A percentile compares a stretch with the other conserved stretches of the same genome.
Evolutionary conservation across 208 protist genomes (phyloP).

Genomic region (Acanthamoeba castellanii): DNA sequence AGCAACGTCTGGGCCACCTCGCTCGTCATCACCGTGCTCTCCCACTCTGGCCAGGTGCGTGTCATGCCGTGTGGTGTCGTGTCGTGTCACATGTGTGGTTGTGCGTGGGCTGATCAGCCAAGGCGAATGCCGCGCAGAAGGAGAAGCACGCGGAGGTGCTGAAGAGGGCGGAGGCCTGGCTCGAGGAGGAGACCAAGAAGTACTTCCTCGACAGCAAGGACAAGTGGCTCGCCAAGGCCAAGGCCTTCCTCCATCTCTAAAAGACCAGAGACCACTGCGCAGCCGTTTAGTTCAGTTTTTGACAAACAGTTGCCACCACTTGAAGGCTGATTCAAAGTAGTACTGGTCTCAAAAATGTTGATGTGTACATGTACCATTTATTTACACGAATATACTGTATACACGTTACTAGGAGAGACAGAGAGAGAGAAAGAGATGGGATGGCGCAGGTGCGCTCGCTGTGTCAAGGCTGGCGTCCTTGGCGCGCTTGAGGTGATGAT

Average conservation of each 20-base stretch:
- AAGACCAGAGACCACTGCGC: too few species aligned
- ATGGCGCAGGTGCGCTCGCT: too few species aligned
- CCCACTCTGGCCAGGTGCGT: neutral
- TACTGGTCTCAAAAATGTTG: too few species aligned
- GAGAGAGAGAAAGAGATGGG: too few species aligned
- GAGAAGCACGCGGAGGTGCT: neutral
- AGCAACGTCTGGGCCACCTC: slow-evolving; percentile 51
- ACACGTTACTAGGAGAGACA: neutral
- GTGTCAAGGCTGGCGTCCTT: too few species aligned
- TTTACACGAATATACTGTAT: neutral
- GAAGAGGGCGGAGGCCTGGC: neutral
- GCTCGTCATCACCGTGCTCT: neutral
- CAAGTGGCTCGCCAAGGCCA: slow-evolving; percentile 54
- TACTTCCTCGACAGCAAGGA: slow-evolving; percentile 29
- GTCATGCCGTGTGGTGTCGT: neutral
- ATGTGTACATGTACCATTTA: neutral
- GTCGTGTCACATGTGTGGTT: neutral
- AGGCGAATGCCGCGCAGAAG: neutral
- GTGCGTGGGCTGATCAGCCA: neutral
- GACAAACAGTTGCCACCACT: too few species aligned
- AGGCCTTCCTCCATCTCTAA: slow-evolving; percentile 35
- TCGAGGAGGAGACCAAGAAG: slow-evolving; percentile 50
- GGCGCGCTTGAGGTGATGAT: too few species aligned
- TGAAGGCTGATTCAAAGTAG: too few species aligned
- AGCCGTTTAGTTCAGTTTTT: too few species aligned